Evolutionary conservation across 257 asterid genomes (phyloP).

Genomic region (Nicotiana sylvestris): DNA sequence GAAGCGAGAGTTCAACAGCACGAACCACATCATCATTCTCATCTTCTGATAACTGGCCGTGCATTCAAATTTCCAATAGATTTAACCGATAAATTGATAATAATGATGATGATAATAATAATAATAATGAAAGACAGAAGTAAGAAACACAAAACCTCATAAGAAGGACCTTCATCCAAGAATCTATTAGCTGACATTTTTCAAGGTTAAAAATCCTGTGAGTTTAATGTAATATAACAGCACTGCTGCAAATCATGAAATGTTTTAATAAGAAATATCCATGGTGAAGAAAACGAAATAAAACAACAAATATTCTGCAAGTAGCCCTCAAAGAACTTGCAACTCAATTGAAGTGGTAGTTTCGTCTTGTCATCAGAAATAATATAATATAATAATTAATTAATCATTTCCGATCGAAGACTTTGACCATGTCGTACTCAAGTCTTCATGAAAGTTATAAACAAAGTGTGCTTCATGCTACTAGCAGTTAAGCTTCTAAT

Average conservation of each 20-base stretch:
- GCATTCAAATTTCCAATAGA: background rate
- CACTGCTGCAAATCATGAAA: background rate
- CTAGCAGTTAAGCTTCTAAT: background rate
- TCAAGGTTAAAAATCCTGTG: background rate
- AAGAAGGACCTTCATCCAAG: constrained; percentile 13
- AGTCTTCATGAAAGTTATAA: background rate
- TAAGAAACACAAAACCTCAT: background rate
- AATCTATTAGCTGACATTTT: background rate
- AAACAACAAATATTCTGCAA: background rate
- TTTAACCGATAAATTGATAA: background rate
- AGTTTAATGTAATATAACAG: background rate
- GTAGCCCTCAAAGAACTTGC: background rate
- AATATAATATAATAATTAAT: background rate
- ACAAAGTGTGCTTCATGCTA: background rate
- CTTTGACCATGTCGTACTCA: background rate
- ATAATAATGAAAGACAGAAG: background rate
- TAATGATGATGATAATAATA: background rate
- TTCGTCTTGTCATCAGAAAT: background rate
- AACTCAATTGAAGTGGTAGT: background rate
- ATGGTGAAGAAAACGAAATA: background rate
- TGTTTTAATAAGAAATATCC: background rate
- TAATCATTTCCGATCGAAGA: background rate
- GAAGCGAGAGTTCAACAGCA: background rate
- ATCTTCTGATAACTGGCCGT: constrained; percentile 1
- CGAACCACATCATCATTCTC: constrained; percentile 2